A percentile compares a stretch with the other conserved stretches of the same genome.
Evolutionary conservation across 805 yeast species (phyloP).

Genomic region (Tetrapisispora phaffii): DNA sequence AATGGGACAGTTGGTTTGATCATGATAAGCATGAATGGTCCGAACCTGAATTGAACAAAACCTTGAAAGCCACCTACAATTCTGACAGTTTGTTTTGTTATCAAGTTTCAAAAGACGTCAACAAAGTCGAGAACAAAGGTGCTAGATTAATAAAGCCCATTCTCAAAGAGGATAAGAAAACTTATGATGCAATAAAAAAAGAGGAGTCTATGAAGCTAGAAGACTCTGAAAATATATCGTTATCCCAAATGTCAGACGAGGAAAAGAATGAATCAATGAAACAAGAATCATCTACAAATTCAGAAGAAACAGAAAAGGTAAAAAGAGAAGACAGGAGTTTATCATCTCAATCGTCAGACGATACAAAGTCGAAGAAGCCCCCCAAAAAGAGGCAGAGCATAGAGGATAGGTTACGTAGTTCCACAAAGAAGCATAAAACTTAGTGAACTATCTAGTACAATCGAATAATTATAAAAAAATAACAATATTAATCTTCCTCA

Average conservation of each 20-base stretch:
- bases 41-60: slow-evolving; percentile 30
- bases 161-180: slow-evolving; percentile 9
- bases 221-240: too few species aligned
- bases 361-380: too few species aligned
- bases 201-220: too few species aligned
- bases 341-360: too few species aligned
- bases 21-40: slow-evolving; percentile 31
- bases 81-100: slow-evolving; percentile 38
- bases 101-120: slow-evolving; percentile 54
- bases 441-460: background rate
- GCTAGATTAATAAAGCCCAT: slow-evolving; percentile 26
- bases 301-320: too few species aligned
- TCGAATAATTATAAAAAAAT: too few species aligned
- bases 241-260: too few species aligned
- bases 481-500: too few species aligned
- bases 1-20: slow-evolving; percentile 58
- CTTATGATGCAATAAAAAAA: too few species aligned
- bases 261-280: too few species aligned
- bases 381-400: slow-evolving; percentile 1
- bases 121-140: slow-evolving; percentile 44
- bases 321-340: too few species aligned
- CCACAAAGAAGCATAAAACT: background rate
- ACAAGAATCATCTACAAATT: too few species aligned
- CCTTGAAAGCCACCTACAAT: slow-evolving; percentile 33
- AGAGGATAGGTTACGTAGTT: slow-evolving; percentile 3